A percentile compares a stretch with the other conserved stretches of the same genome.
Conservation (phyloP, 208 protist genomes). For the Leishmania tarentolae region DNA sequence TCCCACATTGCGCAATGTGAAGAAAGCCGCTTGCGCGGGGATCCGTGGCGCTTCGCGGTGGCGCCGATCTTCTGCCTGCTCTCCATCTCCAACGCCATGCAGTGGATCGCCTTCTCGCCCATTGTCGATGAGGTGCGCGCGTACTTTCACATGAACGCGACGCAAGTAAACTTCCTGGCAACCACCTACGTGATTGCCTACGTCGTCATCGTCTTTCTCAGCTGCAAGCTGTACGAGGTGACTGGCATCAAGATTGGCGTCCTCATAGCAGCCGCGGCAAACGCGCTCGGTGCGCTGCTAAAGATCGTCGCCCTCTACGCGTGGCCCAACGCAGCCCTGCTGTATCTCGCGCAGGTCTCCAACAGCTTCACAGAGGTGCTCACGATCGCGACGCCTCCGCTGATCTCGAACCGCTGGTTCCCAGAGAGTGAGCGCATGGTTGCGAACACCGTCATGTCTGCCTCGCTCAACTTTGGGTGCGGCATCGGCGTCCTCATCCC, state of each 20-base stretch:
- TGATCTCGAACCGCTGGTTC: constrained; percentile 84
- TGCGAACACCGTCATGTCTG: constrained; percentile 70
- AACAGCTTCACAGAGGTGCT: constrained; percentile 80
- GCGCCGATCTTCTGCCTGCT: constrained; percentile 56
- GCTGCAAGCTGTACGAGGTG: constrained; percentile 79
- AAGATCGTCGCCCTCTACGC: constrained; percentile 72
- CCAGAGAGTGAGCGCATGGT: constrained; percentile 62
- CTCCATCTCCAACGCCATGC: constrained; percentile 72
- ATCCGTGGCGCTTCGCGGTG: constrained; percentile 64
- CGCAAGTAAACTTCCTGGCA: constrained; percentile 70
- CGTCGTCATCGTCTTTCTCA: constrained; percentile 75
- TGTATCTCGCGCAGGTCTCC: constrained; percentile 66
- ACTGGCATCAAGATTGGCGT: constrained; percentile 64
- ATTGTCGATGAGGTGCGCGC: constrained; percentile 55
- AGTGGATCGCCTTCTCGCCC: constrained; percentile 70
- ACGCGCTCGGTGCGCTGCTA: constrained; percentile 53
- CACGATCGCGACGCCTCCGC: constrained; percentile 74
- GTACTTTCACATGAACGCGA: constrained; percentile 66
- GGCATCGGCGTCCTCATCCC: constrained; percentile 68
- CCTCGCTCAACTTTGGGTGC: constrained; percentile 72
- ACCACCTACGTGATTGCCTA: constrained; percentile 85
- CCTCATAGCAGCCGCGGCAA: constrained; percentile 48
- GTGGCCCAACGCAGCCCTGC: constrained; percentile 55
- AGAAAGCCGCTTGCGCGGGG: constrained; percentile 24
- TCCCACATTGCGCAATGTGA: constrained; percentile 20